Percentiles rank a stretch among this genome's conserved stretches.
Evolutionary conservation across 202 grass and related monocot genomes (phyloP).

Genomic region (Zoysia matrella): DNA sequence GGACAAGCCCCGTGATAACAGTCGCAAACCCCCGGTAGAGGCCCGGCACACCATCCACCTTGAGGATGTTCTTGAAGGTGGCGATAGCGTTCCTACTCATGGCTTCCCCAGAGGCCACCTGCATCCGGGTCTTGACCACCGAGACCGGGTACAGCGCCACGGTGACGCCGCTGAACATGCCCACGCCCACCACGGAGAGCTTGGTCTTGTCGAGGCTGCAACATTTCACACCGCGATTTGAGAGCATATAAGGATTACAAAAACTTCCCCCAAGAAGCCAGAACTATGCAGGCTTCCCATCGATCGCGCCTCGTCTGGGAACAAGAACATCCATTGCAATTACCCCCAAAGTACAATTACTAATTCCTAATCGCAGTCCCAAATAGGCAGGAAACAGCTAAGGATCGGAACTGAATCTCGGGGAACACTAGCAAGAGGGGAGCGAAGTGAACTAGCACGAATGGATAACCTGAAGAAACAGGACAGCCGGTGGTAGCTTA

Average conservation of each 20-base stretch:
- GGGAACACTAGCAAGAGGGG: neutral
- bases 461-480: neutral
- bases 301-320: neutral
- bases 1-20: conserved; percentile 85
- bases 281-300: neutral
- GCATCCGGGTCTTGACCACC: conserved; percentile 98
- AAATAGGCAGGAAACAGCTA: neutral
- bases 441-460: neutral
- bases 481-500: conserved; percentile 57
- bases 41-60: conserved; percentile 74
- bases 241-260: neutral
- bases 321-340: neutral
- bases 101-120: conserved; percentile 86
- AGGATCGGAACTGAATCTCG: conserved; percentile 22
- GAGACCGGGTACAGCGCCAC: conserved; percentile 87
- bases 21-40: conserved; percentile 91
- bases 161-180: conserved; percentile 91
- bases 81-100: conserved; percentile 77
- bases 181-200: conserved; percentile 85
- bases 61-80: conserved; percentile 84
- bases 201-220: conserved; percentile 97
- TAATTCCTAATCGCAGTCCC: conserved; percentile 21
- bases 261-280: neutral
- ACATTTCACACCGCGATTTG: conserved; percentile 34
- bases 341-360: conserved; percentile 6